Evolutionary conservation across 1,284 basidiomycete genomes (phyloP), one percentile per base, ranked within the genome.

Genomic region (Xerocomus minutiporus): DNA sequence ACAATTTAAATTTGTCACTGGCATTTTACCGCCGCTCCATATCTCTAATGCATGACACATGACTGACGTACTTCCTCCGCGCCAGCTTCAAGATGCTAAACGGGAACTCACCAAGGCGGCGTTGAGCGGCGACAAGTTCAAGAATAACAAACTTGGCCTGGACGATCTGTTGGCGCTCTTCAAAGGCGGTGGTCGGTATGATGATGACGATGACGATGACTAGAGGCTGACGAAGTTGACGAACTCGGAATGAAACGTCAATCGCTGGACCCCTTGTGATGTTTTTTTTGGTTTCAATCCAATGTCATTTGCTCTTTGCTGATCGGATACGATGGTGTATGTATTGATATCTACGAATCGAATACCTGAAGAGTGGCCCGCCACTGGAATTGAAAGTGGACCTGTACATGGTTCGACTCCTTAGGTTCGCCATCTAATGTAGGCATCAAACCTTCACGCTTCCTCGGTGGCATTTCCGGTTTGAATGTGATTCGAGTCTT

Each of bases 101-200:
- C 82, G 94, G 8, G 84, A 83, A 47, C 77, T 98, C 1, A 85
- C 94, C 0, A 78, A 80, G 29, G 92, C 93, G 0, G 93, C 93
- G 0, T 73, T 98, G 42, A 88, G 91, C 35, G 96, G 95, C 20
- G 87, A 92, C 70, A 91, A 87, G 71, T 74, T 91, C 65, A 91
- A 88, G 79, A 87, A 89, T 63, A 83, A 86, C 77, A 86, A 85
- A 56, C 82, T 96, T n/a, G 84, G 86, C 8, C 74, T 93, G 71
- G 83, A 90, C 31, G 93, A 96, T 54, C 77, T 96, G 56, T 79
- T 95, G 70, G 84, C 82, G 0, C 73, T 93, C 32, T 92, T 93
- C 78, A 75, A 76, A 50, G 75, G 77, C 41, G 79, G 80, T 45
- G 75, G 74, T 8, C 71, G 72, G 12, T 75, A 84, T 28, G 82